These are phyloP conservation scores for Fusarium subtropicale DNA, from an alignment of 2,329 filamentous ascomycete genomes.

Conservation along the genomic window DNA sequence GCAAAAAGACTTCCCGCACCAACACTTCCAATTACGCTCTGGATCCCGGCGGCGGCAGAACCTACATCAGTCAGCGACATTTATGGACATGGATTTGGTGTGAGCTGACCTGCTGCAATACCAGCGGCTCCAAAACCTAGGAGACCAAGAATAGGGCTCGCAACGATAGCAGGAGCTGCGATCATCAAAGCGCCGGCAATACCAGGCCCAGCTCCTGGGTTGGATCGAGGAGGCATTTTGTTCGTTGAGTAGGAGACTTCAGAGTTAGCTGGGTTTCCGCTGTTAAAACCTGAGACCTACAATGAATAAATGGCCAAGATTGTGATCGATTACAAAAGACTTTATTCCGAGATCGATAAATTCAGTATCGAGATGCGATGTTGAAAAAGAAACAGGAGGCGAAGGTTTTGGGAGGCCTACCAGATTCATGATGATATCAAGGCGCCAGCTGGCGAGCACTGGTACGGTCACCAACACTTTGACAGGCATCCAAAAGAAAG, in stretches of 20 bases:
- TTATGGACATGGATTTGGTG: background rate
- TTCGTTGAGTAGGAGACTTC: background rate
- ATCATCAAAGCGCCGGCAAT: background rate
- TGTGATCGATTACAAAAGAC: background rate
- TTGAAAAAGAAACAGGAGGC: too few relatives aligned
- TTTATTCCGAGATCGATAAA: background rate
- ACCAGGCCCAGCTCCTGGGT: background rate
- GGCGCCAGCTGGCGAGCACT: background rate
- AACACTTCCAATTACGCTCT: slow-evolving; percentile 49
- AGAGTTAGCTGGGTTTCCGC: background rate
- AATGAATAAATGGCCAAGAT: background rate
- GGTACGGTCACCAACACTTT: background rate
- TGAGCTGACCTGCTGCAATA: background rate
- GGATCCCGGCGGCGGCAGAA: slow-evolving; percentile 42
- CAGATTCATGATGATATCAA: background rate
- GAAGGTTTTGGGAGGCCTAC: slow-evolving; percentile 1
- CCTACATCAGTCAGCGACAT: slow-evolving; percentile 27
- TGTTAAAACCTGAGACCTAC: background rate
- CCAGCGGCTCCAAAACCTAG: background rate
- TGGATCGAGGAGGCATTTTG: background rate
- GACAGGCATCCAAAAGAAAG: background rate
- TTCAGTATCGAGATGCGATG: background rate
- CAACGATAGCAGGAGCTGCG: background rate
- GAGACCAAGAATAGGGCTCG: background rate
- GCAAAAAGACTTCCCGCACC: slow-evolving; percentile 44